Percentiles rank a stretch among this genome's conserved stretches.
phyloP scores from a whole-genome alignment of 805 yeast species.

The Ogataea philodendri region DNA sequence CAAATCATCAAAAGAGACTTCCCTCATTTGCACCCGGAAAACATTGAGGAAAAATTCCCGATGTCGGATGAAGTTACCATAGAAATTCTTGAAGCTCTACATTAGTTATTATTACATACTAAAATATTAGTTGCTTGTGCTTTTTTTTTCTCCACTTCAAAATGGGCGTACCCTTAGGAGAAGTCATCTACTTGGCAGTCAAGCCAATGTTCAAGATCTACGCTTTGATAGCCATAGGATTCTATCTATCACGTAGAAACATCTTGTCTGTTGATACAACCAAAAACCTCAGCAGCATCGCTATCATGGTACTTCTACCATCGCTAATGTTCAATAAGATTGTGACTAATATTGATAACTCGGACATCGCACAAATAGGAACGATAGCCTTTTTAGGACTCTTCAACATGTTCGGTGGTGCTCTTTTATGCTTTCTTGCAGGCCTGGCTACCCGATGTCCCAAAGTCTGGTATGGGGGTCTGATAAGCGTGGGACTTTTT shows the following conservation, averaged over 20 bases:
- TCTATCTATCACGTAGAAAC: conserved; percentile 56
- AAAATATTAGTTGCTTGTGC: too few relatives aligned
- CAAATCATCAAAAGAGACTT: conserved; percentile 31
- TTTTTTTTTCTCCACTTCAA: neutral
- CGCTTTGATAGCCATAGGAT: conserved; percentile 67
- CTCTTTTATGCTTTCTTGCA: conserved; percentile 39
- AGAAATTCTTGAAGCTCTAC: conserved; percentile 10
- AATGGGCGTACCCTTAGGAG: conserved; percentile 44
- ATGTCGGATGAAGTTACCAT: conserved; percentile 21
- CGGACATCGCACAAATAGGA: conserved; percentile 71
- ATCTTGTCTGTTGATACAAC: conserved; percentile 65
- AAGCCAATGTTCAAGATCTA: conserved; percentile 88
- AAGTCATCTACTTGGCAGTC: conserved; percentile 70
- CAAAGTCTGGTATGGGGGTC: conserved; percentile 72
- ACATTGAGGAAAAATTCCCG: conserved; percentile 23
- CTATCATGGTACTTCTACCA: conserved; percentile 70
- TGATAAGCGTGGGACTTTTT: conserved; percentile 63
- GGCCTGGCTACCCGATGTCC: conserved; percentile 59
- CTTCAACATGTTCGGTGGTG: conserved; percentile 46
- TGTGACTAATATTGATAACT: conserved; percentile 60
- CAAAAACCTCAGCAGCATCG: conserved; percentile 64
- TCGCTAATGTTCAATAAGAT: conserved; percentile 73
- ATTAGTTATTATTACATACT: too few relatives aligned
- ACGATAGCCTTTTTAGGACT: conserved; percentile 51
- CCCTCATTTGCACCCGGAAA: conserved; percentile 31